Base-by-base conservation (phyloP, 202 grass and related monocot genomes). In the Panicum virgatum region DNA sequence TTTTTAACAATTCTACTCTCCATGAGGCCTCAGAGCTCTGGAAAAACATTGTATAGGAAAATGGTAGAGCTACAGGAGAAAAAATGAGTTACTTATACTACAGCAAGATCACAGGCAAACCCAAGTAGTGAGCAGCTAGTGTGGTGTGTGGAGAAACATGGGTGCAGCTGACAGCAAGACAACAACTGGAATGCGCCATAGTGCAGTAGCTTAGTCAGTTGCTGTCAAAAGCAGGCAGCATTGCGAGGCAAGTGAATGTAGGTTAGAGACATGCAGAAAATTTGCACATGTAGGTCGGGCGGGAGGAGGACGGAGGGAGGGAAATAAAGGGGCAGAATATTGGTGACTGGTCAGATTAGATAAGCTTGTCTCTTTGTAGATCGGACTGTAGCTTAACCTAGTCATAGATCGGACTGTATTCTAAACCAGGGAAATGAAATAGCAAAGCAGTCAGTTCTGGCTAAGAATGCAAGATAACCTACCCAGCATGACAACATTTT, bases 401-500 rank as follows among this genome's bases (percentile, higher is more conserved):
- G n/a, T n/a, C n/a, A n/a, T n/a, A 64, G 62, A n/a, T 56, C 60
- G 66, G 9, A 44, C 44, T 75, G 63, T 40, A 71, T 57, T 54
- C 34, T 56, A 72, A 9, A 67, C 50, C 48, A 75, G 39, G 58
- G 15, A 80, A 67, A 75, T n/a, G 39, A 58, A 81, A 67, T 5
- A 18, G 61, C 70, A 75, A 58, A 75, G 19, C 44, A 66, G 47
- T 39, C 23, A 77, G 68, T 61, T 50, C 29, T 77, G 29, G 39
- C 20, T 69, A 70, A 13, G 63, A 69, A 69, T 18, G 73, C 9
- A 66, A 43, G 56, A 25, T 46, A 77, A 39, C 42, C 25, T 73
- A 79, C 23, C 67, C 75, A 75, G 51, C 12, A 88, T 39, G 12
- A 83, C 45, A 79, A 45, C 58, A 66, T 81, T 66, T 77, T 73